Percentiles rank a stretch among this genome's conserved stretches.
phyloP scores from a whole-genome alignment of 805 yeast species.

The Lipomyces kockii region DNA sequence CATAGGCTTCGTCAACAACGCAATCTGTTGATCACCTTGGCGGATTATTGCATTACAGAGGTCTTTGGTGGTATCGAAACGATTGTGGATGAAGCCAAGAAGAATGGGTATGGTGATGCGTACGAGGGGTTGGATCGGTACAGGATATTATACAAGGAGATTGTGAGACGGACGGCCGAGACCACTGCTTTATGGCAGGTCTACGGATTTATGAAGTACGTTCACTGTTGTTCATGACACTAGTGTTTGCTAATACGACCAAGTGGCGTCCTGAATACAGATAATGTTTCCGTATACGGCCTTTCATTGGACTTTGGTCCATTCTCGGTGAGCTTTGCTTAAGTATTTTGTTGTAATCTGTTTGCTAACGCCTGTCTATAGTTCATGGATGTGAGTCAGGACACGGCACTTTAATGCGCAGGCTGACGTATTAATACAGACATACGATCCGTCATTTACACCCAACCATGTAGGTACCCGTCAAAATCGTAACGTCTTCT shows the following conservation, averaged over 20 bases:
- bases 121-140: constrained; percentile 54
- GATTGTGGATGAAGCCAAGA: constrained; percentile 39
- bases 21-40: constrained; percentile 60
- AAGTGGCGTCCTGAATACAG: constrained; percentile 88
- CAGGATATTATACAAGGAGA: constrained; percentile 72
- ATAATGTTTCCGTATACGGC: constrained; percentile 89
- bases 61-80: constrained; percentile 54
- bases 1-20: constrained; percentile 76
- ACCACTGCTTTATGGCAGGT: constrained; percentile 45
- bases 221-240: background rate
- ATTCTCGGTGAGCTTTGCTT: constrained; percentile 56
- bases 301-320: constrained; percentile 94
- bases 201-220: constrained; percentile 78
- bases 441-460: constrained; percentile 77
- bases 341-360: constrained; percentile 59
- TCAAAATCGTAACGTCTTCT: background rate
- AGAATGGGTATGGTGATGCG: constrained; percentile 33
- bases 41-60: constrained; percentile 74
- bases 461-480: constrained; percentile 63
- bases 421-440: constrained; percentile 47
- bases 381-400: constrained; percentile 34
- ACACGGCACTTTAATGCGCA: background rate
- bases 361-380: background rate
- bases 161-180: constrained; percentile 49
- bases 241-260: background rate